Evolutionary conservation across 495 filamentous ascomycete species (phyloP), one percentile per base, ranked within the genome.

Genomic region (Darksidea phi): DNA sequence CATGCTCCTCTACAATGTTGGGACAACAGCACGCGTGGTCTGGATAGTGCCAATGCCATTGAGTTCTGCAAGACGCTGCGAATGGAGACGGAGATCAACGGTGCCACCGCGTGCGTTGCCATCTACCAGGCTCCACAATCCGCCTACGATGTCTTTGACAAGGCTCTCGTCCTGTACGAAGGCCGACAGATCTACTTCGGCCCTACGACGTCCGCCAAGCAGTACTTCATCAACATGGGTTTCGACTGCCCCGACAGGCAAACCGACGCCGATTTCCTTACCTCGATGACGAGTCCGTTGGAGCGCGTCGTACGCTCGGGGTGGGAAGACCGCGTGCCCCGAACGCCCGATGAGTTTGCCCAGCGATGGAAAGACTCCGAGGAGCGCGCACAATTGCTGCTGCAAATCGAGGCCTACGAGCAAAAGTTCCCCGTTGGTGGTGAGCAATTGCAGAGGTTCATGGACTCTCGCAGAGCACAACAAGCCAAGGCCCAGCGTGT

Each of bases 361-460:
- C 70, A 74, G 25, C 81, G 81, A 23, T 95, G 90, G 90, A 87
- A 85, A 69, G 80, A 82, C 50, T 94, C 88, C 65, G 71, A 78
- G n/a, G 85, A 90, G 38, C 82, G 87, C 56, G 73, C 77, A 55
- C 72, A 77, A 34, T 81, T 95, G 11, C 76, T 89, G 61, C 72
- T 66, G 17, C 87, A 92, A 52, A 90, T 94, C 45, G 85, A 89
- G 34, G 73, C 80, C 23, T 91, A 88, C 73, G 84, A 91, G 58
- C 51, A 69, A 26, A 68, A 77, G 36, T 84, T 83, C 54, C 86
- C 88, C 0, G 68, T 87, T 54, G 82, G 84, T 57, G 87, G 87
- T 6, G 78, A 79, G 15, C 81, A 85, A 45, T 79, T 85, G 37
- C 77, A 87, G 58, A 79, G 78, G 46, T 96, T 93, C 78, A 83